Evolutionary conservation across 2,329 filamentous ascomycete genomes (phyloP).

Genomic region (Neopestalotiopsis clavispora): DNA sequence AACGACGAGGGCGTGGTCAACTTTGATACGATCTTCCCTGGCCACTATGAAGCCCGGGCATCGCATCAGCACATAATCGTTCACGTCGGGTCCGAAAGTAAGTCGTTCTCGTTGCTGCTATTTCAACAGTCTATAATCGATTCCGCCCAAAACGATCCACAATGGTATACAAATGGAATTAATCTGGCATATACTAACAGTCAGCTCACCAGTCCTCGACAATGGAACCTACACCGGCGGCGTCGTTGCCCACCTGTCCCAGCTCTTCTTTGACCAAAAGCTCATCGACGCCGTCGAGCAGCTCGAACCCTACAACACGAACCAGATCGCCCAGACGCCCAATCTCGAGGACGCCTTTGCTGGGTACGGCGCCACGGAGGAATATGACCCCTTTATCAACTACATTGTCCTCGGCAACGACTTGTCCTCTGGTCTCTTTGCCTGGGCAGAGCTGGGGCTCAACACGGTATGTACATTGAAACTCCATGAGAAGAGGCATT

Average conservation of each 20-base stretch:
- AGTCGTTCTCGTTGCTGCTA: background rate
- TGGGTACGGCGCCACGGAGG: conserved; percentile 33
- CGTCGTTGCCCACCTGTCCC: conserved; percentile 44
- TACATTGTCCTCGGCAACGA: conserved; percentile 40
- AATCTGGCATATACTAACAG: background rate
- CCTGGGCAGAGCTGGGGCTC: conserved; percentile 35
- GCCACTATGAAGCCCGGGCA: conserved; percentile 44
- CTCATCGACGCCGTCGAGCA: conserved; percentile 42
- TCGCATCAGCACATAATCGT: conserved; percentile 49
- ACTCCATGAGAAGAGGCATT: background rate
- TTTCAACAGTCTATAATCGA: background rate
- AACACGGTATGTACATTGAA: conserved; percentile 26
- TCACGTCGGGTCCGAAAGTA: conserved; percentile 37
- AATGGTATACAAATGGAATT: background rate
- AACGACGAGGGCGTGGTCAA: conserved; percentile 51
- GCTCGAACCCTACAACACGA: conserved; percentile 42
- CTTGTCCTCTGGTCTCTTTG: conserved; percentile 30
- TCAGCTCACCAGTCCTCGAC: conserved; percentile 26
- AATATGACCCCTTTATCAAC: conserved; percentile 55
- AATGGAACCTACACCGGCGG: conserved; percentile 44
- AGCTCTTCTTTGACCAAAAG: conserved; percentile 47
- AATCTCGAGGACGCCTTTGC: conserved; percentile 35
- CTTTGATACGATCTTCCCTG: conserved; percentile 53
- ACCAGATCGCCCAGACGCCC: conserved; percentile 34
- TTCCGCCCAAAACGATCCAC: no score